Evolutionary conservation across 2,329 filamentous ascomycete species (phyloP), one percentile per base, ranked within the genome.

Genomic region (Diaporthe australafricana): DNA sequence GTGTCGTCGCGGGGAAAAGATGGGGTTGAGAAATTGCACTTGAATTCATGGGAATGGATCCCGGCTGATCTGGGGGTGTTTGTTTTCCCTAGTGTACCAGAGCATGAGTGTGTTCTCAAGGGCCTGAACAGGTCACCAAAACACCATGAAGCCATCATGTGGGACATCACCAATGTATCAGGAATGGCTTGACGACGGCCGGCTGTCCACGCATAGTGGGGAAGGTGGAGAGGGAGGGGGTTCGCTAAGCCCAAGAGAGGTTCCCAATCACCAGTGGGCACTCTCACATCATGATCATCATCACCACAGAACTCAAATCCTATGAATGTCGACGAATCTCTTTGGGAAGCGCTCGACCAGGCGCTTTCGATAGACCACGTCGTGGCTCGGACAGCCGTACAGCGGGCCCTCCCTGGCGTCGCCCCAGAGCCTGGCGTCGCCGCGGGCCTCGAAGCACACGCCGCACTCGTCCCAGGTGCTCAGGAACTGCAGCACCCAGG

Each of bases 301-400:
- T 48, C 60, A 65, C 60, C 42, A 20, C 60, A 38, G 57, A 63
- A 35, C 42, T 65, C 60, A 40, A n/a, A 73, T 73, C 38, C 72
- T 72, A 16, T 53, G 71, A 57, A 73, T 66, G 8, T 73, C 38
- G 40, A 72, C 47, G 32, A 73, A 73, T 55, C 66, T 52, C 27
- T 70, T 73, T 25, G 72, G 72, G 30, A 73, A 73, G 16, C 72
- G 70, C 42, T 73, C 72, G 12, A 73, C 72, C 57, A 73, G 56
- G 20, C 72, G 56, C 60, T 73, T 73, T 17, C 72, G 70, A 42
- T 73, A 73, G 0, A 73, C 72, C 12, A 66, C 72, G 47, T 73
- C 72, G 52, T 72, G 70, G 5, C 72, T 73, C 14, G 72, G 72
- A n/a, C 72, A 73, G 16, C 70, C 70, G 17, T 73, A 73, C 42